phyloP scores from a whole-genome alignment of 2,329 filamentous ascomycete species.

The Dothistroma pini region DNA sequence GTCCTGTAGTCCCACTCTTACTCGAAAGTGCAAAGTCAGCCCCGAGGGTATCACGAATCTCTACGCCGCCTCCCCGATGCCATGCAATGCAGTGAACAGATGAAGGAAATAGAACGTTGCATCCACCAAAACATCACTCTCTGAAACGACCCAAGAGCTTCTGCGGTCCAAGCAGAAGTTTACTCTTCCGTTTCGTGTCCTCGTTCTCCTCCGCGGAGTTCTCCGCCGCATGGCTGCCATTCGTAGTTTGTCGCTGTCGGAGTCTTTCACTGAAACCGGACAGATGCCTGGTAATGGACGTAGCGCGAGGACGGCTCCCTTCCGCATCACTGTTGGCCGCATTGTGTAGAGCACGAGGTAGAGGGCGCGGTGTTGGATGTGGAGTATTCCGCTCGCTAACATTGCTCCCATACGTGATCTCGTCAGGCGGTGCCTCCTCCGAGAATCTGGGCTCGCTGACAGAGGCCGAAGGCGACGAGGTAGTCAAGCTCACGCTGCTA shows the following conservation, averaged over 20 bases:
- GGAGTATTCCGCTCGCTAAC: not conserved
- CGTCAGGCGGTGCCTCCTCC: not conserved
- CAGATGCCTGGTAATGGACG: constrained; percentile 29
- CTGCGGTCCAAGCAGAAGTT: constrained; percentile 42
- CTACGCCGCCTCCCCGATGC: not conserved
- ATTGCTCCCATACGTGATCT: not conserved
- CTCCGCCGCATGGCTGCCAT: constrained; percentile 7
- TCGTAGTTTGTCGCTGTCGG: constrained; percentile 18
- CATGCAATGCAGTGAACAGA: not conserved
- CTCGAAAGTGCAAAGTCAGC: not conserved
- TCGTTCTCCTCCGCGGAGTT: constrained; percentile 28
- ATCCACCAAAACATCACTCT: constrained; percentile 20
- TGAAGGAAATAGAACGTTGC: not conserved
- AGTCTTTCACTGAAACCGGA: constrained; percentile 32
- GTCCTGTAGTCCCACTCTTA: not conserved
- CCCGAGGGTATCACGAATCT: constrained; percentile 2
- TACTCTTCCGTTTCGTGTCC: constrained; percentile 39
- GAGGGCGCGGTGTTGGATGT: constrained; percentile 8
- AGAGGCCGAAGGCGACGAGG: constrained; percentile 22
- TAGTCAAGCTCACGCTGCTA: constrained; percentile 21
- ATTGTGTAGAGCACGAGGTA: not conserved
- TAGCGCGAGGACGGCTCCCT: constrained; percentile 21
- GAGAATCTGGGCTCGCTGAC: constrained; percentile 16
- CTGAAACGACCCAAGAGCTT: constrained; percentile 40
- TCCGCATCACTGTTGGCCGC: constrained; percentile 8